These are phyloP conservation scores for Bipolaris bicolor DNA, from an alignment of 2,329 filamentous ascomycete genomes.

Conservation along the genomic window DNA sequence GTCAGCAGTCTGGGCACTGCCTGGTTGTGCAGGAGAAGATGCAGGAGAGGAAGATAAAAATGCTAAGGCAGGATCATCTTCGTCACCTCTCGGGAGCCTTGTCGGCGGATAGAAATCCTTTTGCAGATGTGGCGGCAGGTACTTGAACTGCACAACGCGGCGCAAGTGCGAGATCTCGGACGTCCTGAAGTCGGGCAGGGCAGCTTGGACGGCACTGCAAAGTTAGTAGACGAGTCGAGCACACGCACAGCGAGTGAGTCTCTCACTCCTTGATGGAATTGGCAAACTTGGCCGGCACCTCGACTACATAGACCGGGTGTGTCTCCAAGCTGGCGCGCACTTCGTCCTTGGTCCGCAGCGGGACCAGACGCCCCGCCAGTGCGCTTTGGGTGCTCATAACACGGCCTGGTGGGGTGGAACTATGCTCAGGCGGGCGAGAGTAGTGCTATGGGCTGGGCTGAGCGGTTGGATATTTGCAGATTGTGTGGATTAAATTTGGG, in stretches of 20 bases:
- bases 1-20: slow-evolving; percentile 20
- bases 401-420: slow-evolving; percentile 21
- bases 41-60: slow-evolving; percentile 36
- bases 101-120: slow-evolving; percentile 42
- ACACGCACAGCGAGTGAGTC: slow-evolving; percentile 16
- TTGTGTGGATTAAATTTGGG: too few species aligned
- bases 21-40: neutral
- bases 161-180: slow-evolving; percentile 66
- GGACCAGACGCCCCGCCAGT: slow-evolving; percentile 38
- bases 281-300: slow-evolving; percentile 73
- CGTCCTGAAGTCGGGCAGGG: slow-evolving; percentile 51
- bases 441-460: slow-evolving; percentile 5
- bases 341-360: slow-evolving; percentile 58
- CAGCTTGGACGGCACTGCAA: slow-evolving; percentile 54
- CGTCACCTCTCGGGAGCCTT: slow-evolving; percentile 44
- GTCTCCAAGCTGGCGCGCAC: slow-evolving; percentile 57
- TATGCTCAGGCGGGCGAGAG: neutral
- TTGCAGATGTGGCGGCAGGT: slow-evolving; percentile 68
- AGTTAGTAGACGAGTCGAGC: slow-evolving; percentile 28
- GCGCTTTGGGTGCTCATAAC: slow-evolving; percentile 33
- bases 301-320: slow-evolving; percentile 72
- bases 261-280: slow-evolving; percentile 75
- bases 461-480: too few species aligned
- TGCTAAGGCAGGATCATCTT: slow-evolving; percentile 38
- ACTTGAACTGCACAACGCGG: slow-evolving; percentile 73